Base-by-base conservation (phyloP, 371 early-diverging fungal genomes). In the Saksenaea oblongispora region DNA sequence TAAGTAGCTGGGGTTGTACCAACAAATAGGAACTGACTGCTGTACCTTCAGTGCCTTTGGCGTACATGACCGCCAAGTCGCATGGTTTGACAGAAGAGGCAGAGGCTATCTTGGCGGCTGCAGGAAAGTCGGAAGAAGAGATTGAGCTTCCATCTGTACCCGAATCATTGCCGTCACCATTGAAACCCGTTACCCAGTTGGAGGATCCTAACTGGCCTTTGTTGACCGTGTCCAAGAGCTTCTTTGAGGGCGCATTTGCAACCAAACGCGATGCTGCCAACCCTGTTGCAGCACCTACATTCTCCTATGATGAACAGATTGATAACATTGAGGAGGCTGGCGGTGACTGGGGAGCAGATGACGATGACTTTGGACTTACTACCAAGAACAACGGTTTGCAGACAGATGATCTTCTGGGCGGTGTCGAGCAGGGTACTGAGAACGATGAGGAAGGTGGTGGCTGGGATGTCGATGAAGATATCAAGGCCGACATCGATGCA, bases 21-120 rank as follows among this genome's bases (percentile, higher is more conserved):
- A 37, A 18, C 17, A 14, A 13, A 36, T 31, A 10, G 41, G 11
- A 26, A 57, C 15, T 65, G 9, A 34, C n/a, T n/a, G n/a, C n/a
- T 28, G 18, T 31, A 2, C 26, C 51, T 28, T 9, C 67, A 91
- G 87, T 82, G 4, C 89, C 91, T 34, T 83, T 98, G 54, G 98
- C 98, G 3, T 98, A 97, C 62, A 69, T 96, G 67, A 88, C 96
- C 10, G 96, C 97, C 42, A 91, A 92, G 74, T 85, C 92, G 8
- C 89, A 95, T 64, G 97, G 97, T 1, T 79, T 97, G 28, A 78
- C 70, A 0, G 95, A 92, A 17, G 86, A 92, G 65, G 97, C 96
- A 14, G 87, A 89, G 39, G 73, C 85, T 13, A 95, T 97, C 65
- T 76, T 94, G 59, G 87, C 75, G 10, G 84, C 82, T 15, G 85